A percentile compares a stretch with the other conserved stretches of the same genome.
phyloP scores from a whole-genome alignment of 202 grass and related monocot species.

The Saccharum hybrid region DNA sequence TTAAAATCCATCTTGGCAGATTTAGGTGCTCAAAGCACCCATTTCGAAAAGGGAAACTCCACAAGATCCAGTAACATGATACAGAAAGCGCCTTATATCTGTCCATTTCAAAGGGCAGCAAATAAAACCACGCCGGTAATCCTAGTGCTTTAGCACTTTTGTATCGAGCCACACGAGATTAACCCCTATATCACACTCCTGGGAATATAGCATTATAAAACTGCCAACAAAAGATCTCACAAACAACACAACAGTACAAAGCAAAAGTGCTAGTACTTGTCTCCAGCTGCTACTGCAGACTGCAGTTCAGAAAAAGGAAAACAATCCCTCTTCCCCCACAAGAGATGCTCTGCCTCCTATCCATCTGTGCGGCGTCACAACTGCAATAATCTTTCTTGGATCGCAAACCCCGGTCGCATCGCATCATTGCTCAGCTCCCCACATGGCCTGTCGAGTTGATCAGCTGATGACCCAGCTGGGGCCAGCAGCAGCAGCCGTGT shows the following conservation, averaged over 20 bases:
- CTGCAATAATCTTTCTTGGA: slow-evolving; percentile 17
- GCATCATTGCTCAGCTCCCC: slow-evolving; percentile 12
- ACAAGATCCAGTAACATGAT: background rate
- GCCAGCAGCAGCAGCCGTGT: background rate
- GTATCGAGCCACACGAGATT: slow-evolving; percentile 5
- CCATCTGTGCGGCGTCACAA: slow-evolving; percentile 41
- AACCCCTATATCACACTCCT: background rate
- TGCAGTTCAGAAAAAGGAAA: background rate
- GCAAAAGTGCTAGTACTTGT: background rate
- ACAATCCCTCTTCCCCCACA: background rate
- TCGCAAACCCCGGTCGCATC: slow-evolving; percentile 13
- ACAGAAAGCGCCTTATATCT: background rate
- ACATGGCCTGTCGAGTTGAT: slow-evolving; percentile 46
- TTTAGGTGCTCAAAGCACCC: background rate
- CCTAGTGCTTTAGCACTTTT: background rate
- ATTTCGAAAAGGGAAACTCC: background rate
- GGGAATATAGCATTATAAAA: background rate
- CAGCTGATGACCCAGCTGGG: background rate
- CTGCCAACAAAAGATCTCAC: background rate
- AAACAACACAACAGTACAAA: background rate
- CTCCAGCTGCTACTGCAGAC: background rate
- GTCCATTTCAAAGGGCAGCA: background rate
- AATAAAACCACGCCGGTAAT: background rate
- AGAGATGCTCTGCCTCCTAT: slow-evolving; percentile 4
- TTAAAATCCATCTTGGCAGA: background rate